Percentiles rank a stretch among this genome's conserved stretches.
phyloP scores from a whole-genome alignment of 2,329 filamentous ascomycete genomes.

The Magnaporthiopsis poae region DNA sequence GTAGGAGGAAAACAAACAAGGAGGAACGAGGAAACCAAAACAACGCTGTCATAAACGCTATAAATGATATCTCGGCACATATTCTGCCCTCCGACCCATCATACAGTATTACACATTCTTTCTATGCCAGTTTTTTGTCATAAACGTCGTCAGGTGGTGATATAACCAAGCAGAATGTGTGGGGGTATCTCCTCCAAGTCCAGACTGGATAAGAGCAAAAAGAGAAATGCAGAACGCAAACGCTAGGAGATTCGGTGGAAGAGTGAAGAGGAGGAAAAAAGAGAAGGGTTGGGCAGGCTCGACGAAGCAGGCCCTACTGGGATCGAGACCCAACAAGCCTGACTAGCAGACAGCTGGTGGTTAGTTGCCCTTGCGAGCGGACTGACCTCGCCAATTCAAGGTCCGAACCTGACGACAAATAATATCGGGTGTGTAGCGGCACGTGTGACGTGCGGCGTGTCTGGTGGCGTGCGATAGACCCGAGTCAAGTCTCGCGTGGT shows the following conservation, averaged over 20 bases:
- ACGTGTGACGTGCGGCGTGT: neutral
- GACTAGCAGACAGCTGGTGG: neutral
- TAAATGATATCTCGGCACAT: neutral
- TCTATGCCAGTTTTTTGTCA: neutral
- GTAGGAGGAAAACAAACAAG: too few relatives aligned
- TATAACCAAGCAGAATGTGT: neutral
- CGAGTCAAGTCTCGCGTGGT: neutral
- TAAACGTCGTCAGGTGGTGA: neutral
- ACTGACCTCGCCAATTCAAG: neutral
- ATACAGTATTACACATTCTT: neutral
- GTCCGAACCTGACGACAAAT: neutral
- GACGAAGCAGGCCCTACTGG: neutral
- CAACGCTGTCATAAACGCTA: neutral
- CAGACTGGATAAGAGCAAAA: too few relatives aligned
- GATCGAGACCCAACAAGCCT: neutral
- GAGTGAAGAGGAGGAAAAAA: neutral
- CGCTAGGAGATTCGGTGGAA: neutral
- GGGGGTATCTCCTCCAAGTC: neutral
- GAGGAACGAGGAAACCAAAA: too few relatives aligned
- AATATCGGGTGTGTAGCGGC: neutral
- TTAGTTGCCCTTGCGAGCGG: neutral
- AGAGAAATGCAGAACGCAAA: neutral
- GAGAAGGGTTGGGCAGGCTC: neutral
- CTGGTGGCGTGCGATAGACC: neutral
- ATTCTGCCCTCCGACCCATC: neutral